A percentile compares a stretch with the other conserved stretches of the same genome.
Evolutionary conservation across 345 rosid genomes (phyloP).

Genomic region (Leavenworthia alabamica): DNA sequence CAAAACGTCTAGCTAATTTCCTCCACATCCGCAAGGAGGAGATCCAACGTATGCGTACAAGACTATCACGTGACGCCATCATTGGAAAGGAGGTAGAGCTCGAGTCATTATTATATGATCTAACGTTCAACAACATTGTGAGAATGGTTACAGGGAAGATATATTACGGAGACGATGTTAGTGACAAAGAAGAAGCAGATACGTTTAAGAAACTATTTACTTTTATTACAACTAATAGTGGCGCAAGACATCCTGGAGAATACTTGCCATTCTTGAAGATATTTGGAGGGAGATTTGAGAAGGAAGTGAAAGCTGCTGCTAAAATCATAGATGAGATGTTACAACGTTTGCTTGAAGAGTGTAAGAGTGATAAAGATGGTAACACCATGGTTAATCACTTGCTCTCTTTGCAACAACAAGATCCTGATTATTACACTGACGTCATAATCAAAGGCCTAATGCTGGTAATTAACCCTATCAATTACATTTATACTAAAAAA

Average conservation of each 20-base stretch:
- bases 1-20: conserved; percentile 37
- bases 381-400: conserved; percentile 55
- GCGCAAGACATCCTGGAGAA: conserved; percentile 32
- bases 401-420: conserved; percentile 37
- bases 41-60: conserved; percentile 31
- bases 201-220: conserved; percentile 26
- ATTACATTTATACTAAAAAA: neutral
- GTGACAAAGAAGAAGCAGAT: conserved; percentile 35
- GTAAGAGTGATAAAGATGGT: conserved; percentile 18
- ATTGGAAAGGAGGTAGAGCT: conserved; percentile 23
- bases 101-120: conserved; percentile 16
- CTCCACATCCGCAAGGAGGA: conserved; percentile 40
- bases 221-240: neutral
- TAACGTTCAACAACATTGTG: conserved; percentile 34
- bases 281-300: conserved; percentile 26
- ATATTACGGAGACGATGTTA: conserved; percentile 42
- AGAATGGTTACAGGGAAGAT: conserved; percentile 53
- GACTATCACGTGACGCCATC: conserved; percentile 20
- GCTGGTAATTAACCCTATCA: conserved; percentile 21
- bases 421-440: conserved; percentile 48
- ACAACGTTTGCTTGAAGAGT: conserved; percentile 45
- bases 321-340: conserved; percentile 36
- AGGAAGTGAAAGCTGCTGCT: conserved; percentile 24
- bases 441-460: conserved; percentile 51
- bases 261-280: conserved; percentile 36